Percentiles rank a stretch among this genome's conserved stretches.
phyloP scores from a whole-genome alignment of 805 yeast species.

The Sporopachydermia lactativora region DNA sequence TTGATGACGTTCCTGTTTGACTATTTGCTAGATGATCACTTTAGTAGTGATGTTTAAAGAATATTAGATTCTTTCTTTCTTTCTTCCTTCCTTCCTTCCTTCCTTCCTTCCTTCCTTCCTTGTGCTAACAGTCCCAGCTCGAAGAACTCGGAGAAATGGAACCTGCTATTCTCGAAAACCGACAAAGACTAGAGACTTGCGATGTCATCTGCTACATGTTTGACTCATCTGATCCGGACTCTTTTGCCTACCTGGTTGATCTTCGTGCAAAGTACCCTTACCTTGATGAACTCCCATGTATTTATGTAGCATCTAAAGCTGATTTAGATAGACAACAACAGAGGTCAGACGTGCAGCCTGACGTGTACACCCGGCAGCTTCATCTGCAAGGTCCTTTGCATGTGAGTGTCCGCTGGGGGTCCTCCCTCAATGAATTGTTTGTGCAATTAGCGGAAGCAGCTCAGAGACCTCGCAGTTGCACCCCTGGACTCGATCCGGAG shows the following conservation, averaged over 20 bases:
- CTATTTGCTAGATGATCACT: too few relatives aligned
- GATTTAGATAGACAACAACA: constrained; percentile 95
- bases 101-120: too few relatives aligned
- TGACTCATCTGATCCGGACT: constrained; percentile 93
- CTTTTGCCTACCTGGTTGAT: constrained; percentile 70
- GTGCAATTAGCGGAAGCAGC: constrained; percentile 86
- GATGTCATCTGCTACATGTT: constrained; percentile 84
- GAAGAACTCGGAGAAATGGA: constrained; percentile 87
- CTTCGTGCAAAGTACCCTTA: constrained; percentile 45
- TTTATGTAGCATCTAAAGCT: constrained; percentile 87
- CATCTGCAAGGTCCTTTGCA: constrained; percentile 73
- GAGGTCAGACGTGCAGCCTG: constrained; percentile 75
- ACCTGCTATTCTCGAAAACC: constrained; percentile 66
- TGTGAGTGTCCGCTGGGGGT: constrained; percentile 80
- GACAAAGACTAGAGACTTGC: constrained; percentile 58
- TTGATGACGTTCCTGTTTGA: too few relatives aligned
- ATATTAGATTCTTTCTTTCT: too few relatives aligned
- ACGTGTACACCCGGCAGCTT: constrained; percentile 57
- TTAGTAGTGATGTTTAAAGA: too few relatives aligned
- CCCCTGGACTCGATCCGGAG: constrained; percentile 53
- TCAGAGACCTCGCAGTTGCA: constrained; percentile 56
- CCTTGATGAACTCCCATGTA: constrained; percentile 57
- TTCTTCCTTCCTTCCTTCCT: too few relatives aligned
- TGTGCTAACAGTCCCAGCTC: too few relatives aligned
- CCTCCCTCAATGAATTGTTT: constrained; percentile 73